Percentiles rank a stretch among this genome's conserved stretches.
These are phyloP conservation scores for Pyrrhoderma noxium DNA, from an alignment of 1,284 basidiomycete species.

Conservation along the genomic window DNA sequence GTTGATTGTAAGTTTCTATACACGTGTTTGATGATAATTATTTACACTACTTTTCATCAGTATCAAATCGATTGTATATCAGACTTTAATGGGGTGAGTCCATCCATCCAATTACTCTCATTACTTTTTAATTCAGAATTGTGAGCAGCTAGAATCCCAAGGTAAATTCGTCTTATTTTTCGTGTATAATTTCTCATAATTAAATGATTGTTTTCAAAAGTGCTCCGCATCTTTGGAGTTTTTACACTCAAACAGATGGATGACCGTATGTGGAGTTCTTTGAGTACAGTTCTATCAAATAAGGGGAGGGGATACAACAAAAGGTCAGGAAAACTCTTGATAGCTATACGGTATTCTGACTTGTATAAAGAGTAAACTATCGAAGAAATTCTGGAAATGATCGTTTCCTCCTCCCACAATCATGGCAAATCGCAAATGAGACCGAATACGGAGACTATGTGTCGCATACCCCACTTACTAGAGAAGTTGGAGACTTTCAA, in stretches of 20 bases:
- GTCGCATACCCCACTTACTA: too few species aligned
- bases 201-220: conserved; percentile 26
- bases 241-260: conserved; percentile 55
- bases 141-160: conserved; percentile 43
- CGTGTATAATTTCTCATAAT: not conserved
- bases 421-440: too few species aligned
- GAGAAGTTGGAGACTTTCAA: too few species aligned
- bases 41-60: conserved; percentile 27
- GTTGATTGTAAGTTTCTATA: conserved; percentile 42
- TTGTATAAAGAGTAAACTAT: too few species aligned
- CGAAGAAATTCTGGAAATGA: too few species aligned
- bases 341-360: too few species aligned
- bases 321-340: conserved; percentile 1
- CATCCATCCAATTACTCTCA: too few species aligned
- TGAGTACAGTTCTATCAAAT: conserved; percentile 34
- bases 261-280: conserved; percentile 46
- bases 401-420: too few species aligned
- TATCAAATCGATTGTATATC: conserved; percentile 58
- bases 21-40: not conserved
- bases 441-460: too few species aligned
- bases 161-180: conserved; percentile 35
- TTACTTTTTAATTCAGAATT: too few species aligned
- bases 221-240: conserved; percentile 54
- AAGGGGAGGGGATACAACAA: conserved; percentile 48
- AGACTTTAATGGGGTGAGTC: conserved; percentile 34